Evolutionary conservation across 108 stramenopile genomes (phyloP).

Genomic region (Nitzschia inconspicua): DNA sequence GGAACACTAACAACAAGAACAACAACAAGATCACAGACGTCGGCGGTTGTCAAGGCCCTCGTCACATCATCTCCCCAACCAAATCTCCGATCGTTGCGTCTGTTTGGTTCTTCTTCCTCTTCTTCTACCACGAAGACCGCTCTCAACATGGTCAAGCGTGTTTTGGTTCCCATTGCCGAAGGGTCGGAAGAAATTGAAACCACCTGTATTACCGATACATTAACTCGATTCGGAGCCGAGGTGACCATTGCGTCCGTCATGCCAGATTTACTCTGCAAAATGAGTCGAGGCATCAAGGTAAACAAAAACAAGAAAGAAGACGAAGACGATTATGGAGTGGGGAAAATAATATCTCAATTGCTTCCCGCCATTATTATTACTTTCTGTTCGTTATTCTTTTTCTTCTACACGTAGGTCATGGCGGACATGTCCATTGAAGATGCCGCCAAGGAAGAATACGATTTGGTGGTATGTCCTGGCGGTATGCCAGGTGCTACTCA

Average conservation of each 20-base stretch:
- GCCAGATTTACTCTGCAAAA: constrained; percentile 76
- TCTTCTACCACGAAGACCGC: not conserved
- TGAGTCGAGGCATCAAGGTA: constrained; percentile 83
- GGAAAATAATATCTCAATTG: not conserved
- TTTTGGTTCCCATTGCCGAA: constrained; percentile 94
- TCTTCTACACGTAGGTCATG: constrained; percentile 38
- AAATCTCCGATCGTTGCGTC: not conserved
- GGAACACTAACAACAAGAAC: no score
- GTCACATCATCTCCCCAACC: not conserved
- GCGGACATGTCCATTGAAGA: constrained; percentile 86
- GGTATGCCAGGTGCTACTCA: constrained; percentile 86
- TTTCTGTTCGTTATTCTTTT: not conserved
- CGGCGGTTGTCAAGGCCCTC: no score
- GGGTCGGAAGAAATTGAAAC: constrained; percentile 98
- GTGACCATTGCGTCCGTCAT: constrained; percentile 91
- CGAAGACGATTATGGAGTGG: not conserved
- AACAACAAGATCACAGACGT: no score
- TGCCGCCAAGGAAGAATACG: constrained; percentile 79
- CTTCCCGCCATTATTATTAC: not conserved
- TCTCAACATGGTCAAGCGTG: constrained; percentile 54
- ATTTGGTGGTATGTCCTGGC: constrained; percentile 77
- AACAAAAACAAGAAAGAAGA: not conserved
- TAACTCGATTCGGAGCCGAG: constrained; percentile 87
- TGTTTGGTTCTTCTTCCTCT: constrained; percentile 5
- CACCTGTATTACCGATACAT: constrained; percentile 90